Percentiles rank a stretch among this genome's conserved stretches.
These are phyloP conservation scores for Claviceps sp. DNA, from an alignment of 2,329 filamentous ascomycete genomes.

Conservation along the genomic window DNA sequence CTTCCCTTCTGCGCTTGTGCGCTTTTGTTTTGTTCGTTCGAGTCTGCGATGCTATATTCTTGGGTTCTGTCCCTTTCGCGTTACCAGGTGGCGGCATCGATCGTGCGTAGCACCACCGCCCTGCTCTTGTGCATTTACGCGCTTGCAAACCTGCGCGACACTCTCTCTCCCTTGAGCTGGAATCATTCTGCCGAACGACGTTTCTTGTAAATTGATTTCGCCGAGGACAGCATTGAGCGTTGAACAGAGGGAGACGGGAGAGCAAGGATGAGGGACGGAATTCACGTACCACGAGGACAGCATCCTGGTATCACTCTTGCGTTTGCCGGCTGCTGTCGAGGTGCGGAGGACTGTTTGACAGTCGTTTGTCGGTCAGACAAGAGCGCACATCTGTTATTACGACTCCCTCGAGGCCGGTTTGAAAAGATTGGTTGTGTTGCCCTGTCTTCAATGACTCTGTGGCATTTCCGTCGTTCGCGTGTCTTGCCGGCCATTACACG, in stretches of 20 bases:
- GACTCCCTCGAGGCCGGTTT: neutral
- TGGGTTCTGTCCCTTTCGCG: neutral
- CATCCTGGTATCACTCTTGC: neutral
- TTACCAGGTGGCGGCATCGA: slow-evolving; percentile 2
- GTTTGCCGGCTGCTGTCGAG: slow-evolving; percentile 2
- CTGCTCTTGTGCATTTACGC: slow-evolving; percentile 1
- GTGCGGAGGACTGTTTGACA: slow-evolving; percentile 2
- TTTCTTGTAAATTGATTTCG: neutral
- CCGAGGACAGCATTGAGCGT: neutral
- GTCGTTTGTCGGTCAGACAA: neutral
- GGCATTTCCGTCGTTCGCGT: neutral
- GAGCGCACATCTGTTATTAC: neutral
- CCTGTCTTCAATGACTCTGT: neutral
- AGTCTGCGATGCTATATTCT: neutral
- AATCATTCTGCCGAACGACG: neutral
- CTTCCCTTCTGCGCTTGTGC: neutral
- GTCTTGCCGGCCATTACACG: neutral
- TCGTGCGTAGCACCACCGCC: slow-evolving; percentile 2
- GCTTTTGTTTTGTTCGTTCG: neutral
- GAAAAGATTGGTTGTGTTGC: neutral
- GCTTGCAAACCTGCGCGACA: neutral
- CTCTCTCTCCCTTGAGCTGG: neutral
- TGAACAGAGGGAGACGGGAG: neutral
- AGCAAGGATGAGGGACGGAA: neutral
- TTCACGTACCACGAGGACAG: neutral